These are phyloP conservation scores for Globomyces pollinis-pini DNA, from an alignment of 192 early-diverging fungal species.

Conservation along the genomic window DNA sequence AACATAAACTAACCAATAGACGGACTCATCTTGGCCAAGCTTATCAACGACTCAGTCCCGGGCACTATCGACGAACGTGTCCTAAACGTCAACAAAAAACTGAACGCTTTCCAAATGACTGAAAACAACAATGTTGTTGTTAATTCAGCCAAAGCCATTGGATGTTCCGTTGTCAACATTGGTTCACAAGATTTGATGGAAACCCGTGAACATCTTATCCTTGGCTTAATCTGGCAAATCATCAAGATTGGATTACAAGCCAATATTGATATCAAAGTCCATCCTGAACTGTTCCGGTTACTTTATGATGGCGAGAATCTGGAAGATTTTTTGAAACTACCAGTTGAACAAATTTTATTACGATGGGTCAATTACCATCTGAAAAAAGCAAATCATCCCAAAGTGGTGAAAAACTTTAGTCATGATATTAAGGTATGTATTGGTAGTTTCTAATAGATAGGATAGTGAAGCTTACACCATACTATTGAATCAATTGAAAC, in stretches of 20 bases:
- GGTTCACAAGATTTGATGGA: constrained; percentile 94
- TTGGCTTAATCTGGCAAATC: constrained; percentile 98
- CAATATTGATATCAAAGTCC: constrained; percentile 96
- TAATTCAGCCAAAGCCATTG: constrained; percentile 98
- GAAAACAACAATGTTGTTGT: constrained; percentile 99
- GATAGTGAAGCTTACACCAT: constrained; percentile 95
- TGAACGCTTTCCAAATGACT: constrained; percentile 91
- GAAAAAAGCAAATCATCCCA: constrained; percentile 80
- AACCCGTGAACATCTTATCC: constrained; percentile 90
- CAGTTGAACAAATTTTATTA: constrained; percentile 92
- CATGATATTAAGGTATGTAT: constrained; percentile 87
- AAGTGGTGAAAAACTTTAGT: constrained; percentile 83
- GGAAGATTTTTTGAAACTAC: constrained; percentile 88
- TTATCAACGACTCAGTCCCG: constrained; percentile 95
- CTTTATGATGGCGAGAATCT: constrained; percentile 88
- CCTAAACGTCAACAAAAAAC: constrained; percentile 78
- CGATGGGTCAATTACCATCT: constrained; percentile 99
- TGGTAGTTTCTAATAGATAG: too few relatives aligned
- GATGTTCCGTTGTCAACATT: constrained; percentile 97
- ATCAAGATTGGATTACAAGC: constrained; percentile 95
- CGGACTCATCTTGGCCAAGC: constrained; percentile 89
- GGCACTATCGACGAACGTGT: constrained; percentile 99
- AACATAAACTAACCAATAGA: too few relatives aligned
- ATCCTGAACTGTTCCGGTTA: constrained; percentile 95
- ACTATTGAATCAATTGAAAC: constrained; percentile 85